Conservation (phyloP, 75 land plant genomes). For the Ceratopteris richardii region DNA sequence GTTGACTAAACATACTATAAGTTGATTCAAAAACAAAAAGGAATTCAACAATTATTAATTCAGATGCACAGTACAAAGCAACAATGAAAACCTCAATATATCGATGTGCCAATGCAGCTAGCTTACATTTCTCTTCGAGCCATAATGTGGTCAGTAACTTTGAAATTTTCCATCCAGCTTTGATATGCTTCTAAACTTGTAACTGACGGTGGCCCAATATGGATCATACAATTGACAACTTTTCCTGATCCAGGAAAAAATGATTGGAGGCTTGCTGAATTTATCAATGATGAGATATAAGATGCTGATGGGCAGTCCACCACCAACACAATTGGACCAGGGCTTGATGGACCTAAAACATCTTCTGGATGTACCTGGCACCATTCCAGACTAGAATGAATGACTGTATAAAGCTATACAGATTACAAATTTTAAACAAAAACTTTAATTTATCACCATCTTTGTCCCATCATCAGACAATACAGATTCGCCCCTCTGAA, state of each 20-base stretch:
- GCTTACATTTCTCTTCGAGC: conserved; percentile 20
- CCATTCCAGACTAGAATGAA: not conserved
- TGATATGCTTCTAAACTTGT: conserved; percentile 38
- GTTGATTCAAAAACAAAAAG: no score
- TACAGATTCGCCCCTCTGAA: conserved; percentile 81
- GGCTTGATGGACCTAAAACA: conserved; percentile 82
- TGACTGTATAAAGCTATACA: not conserved
- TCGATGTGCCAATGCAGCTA: not conserved
- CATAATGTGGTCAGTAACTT: conserved; percentile 71
- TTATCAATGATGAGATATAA: conserved; percentile 52
- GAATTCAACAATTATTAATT: no score
- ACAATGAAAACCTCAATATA: no score
- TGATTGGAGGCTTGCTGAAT: conserved; percentile 28
- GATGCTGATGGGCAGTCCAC: conserved; percentile 78
- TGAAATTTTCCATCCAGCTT: conserved; percentile 80
- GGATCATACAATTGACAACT: conserved; percentile 73
- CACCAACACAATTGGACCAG: conserved; percentile 84
- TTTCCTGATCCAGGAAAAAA: conserved; percentile 38
- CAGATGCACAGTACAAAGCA: no score
- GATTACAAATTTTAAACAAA: no score
- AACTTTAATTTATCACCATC: conserved; percentile 41
- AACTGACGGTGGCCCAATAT: conserved; percentile 64
- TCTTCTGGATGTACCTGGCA: conserved; percentile 86
- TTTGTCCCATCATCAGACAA: conserved; percentile 46
- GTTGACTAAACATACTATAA: no score